phyloP scores from a whole-genome alignment of 768 basidiomycete species.

The Tylopilus intermedius region DNA sequence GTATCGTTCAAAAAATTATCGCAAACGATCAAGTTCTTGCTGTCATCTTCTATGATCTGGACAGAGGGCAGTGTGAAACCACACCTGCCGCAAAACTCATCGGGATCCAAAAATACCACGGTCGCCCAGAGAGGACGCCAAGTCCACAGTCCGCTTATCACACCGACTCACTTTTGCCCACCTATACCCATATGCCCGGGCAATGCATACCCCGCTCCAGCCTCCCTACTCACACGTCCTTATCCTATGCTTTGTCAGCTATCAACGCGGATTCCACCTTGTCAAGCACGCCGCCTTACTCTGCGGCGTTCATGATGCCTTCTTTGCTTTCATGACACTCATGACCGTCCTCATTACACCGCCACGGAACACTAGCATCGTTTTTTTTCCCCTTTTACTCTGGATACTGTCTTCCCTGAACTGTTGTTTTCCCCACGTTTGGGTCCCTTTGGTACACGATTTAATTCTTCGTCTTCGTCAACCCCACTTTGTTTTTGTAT shows the following conservation, averaged over 20 bases:
- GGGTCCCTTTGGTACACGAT: constrained; percentile 10
- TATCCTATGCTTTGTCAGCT: constrained; percentile 42
- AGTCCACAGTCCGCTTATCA: constrained; percentile 27
- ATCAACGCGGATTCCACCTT: constrained; percentile 26
- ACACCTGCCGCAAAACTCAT: constrained; percentile 60
- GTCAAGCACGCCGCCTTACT: constrained; percentile 23
- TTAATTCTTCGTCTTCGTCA: constrained; percentile 20
- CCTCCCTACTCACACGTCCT: constrained; percentile 33
- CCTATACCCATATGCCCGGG: constrained; percentile 29
- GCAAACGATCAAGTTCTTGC: constrained; percentile 61
- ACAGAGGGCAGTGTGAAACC: constrained; percentile 46
- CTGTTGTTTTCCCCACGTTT: constrained; percentile 12
- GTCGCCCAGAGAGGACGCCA: constrained; percentile 27
- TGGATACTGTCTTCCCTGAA: constrained; percentile 31
- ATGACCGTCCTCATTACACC: constrained; percentile 22
- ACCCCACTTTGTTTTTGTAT: constrained; percentile 20
- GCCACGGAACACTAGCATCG: constrained; percentile 22
- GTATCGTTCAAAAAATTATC: constrained; percentile 65
- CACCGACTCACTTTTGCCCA: constrained; percentile 27
- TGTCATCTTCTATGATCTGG: constrained; percentile 63
- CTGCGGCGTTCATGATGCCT: constrained; percentile 30
- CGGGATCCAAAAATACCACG: constrained; percentile 42
- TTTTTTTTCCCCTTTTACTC: constrained; percentile 6
- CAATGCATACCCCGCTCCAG: constrained; percentile 34
- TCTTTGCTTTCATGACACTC: constrained; percentile 31